Evolutionary conservation across 352 stramenopile genomes (phyloP), one percentile per base, ranked within the genome.

Genomic region (Pythium folliculosum): DNA sequence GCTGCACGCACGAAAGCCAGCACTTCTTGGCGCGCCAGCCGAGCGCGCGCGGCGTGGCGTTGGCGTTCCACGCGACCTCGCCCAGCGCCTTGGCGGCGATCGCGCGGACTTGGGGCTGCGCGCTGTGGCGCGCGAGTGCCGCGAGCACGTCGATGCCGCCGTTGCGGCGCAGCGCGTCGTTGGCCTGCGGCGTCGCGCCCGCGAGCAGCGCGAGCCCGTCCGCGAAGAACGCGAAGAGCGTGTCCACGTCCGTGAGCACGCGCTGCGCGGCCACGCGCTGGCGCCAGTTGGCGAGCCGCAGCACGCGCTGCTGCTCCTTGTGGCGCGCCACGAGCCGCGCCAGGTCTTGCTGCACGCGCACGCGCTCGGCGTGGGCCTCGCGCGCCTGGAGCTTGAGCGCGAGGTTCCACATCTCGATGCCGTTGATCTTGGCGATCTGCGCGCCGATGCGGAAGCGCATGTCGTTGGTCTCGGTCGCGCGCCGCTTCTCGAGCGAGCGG

Each of bases 391-490:
- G 73, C 70, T 90, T 90, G 47, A 94, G 73, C 61, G 82, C 82
- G 23, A 91, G 58, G 51, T 90, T 92, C 86, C 86, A 94, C 82
- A 94, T 92, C 54, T 92, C 81, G 21, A 92, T 76, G 62, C 80
- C 81, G 61, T 86, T 89, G 62, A 92, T 90, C 50, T 82, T 84
- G 30, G 72, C 77, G 50, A 91, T 79, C 68, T 94, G 86, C 32
- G 80, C 63, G 10, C 72, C 63, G 44, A 94, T 89, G 43, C 86
- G 79, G 53, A 91, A 90, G 21, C 77, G 81, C 81, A 92, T 88
- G 52, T 94, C 86, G 66, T 92, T 94, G 49, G 80, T 88, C 61
- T 94, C 86, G 0, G 79, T 74, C 5, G 86, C 84, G 16, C 82
- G 81, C 5, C 84, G 84, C 55, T 92, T 88, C 57, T 94, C 84